A percentile compares a stretch with the other conserved stretches of the same genome.
These are phyloP conservation scores for Pseudogymnoascus pannorum DNA, from an alignment of 2,329 filamentous ascomycete species.

Conservation along the genomic window DNA sequence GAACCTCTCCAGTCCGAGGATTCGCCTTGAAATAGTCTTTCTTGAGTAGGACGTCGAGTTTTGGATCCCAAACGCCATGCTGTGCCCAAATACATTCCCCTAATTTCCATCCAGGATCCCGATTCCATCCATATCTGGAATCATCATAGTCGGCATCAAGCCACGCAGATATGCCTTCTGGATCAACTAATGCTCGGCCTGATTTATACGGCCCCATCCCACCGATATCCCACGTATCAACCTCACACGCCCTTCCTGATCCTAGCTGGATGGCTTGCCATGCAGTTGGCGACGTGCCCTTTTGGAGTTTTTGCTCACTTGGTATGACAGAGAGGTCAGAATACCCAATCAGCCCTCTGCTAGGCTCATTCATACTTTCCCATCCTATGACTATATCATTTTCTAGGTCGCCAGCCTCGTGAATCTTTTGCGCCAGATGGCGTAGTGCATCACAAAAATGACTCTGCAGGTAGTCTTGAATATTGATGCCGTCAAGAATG, in stretches of 20 bases:
- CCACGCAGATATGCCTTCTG: constrained; percentile 80
- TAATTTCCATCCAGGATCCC: constrained; percentile 80
- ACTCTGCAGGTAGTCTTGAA: constrained; percentile 86
- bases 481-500: constrained; percentile 89
- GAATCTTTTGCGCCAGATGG: constrained; percentile 75
- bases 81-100: constrained; percentile 97
- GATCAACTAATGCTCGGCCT: constrained; percentile 75
- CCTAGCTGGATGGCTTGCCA: constrained; percentile 91
- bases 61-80: constrained; percentile 88
- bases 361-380: constrained; percentile 95
- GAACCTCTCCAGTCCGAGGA: constrained; percentile 61
- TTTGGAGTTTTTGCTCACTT: constrained; percentile 80
- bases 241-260: constrained; percentile 83
- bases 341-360: constrained; percentile 77
- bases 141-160: constrained; percentile 78
- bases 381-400: constrained; percentile 85
- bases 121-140: constrained; percentile 79
- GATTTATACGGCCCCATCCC: constrained; percentile 87
- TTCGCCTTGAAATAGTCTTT: constrained; percentile 85
- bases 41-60: constrained; percentile 65
- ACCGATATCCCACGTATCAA: constrained; percentile 90
- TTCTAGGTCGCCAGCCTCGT: constrained; percentile 83
- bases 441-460: constrained; percentile 77
- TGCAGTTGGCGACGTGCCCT: constrained; percentile 85
- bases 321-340: constrained; percentile 76